Evolutionary conservation across 1,284 basidiomycete genomes (phyloP).

Genomic region (Ustilago tritici): DNA sequence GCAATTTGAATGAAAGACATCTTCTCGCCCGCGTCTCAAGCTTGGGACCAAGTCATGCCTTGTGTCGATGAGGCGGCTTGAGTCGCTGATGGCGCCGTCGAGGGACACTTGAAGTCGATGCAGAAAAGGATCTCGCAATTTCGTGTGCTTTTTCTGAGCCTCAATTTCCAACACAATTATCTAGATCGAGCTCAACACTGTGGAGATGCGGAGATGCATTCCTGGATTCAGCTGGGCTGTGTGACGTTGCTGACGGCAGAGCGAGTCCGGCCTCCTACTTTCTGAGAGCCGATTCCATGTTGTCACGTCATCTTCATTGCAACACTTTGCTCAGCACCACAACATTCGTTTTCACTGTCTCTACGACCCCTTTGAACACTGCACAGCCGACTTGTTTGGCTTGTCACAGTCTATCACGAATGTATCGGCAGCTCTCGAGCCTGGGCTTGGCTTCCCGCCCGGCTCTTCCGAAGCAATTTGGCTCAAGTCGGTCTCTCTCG

Average conservation of each 20-base stretch:
- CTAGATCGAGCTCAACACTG: background rate
- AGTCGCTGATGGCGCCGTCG: background rate
- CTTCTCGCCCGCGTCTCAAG: too few relatives aligned
- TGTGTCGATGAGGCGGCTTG: background rate
- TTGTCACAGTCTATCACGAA: constrained; percentile 2
- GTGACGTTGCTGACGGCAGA: constrained; percentile 1
- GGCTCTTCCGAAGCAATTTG: constrained; percentile 23
- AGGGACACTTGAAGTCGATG: background rate
- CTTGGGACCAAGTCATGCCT: background rate
- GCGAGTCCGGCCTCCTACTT: constrained; percentile 4
- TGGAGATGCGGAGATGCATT: constrained; percentile 1
- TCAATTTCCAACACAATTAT: background rate
- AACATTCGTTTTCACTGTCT: background rate
- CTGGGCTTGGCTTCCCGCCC: constrained; percentile 15
- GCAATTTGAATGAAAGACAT: constrained; percentile 11
- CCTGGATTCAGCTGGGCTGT: background rate
- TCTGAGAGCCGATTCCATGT: background rate
- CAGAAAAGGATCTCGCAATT: background rate
- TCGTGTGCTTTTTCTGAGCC: constrained; percentile 1
- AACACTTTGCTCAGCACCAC: constrained; percentile 1
- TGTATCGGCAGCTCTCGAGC: constrained; percentile 36
- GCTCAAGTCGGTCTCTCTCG: constrained; percentile 8
- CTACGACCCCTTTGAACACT: background rate
- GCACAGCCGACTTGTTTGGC: background rate
- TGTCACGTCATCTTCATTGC: background rate